Evolutionary conservation across 1,284 basidiomycete species (phyloP).

Genomic region (Pseudozyma thailandica): DNA sequence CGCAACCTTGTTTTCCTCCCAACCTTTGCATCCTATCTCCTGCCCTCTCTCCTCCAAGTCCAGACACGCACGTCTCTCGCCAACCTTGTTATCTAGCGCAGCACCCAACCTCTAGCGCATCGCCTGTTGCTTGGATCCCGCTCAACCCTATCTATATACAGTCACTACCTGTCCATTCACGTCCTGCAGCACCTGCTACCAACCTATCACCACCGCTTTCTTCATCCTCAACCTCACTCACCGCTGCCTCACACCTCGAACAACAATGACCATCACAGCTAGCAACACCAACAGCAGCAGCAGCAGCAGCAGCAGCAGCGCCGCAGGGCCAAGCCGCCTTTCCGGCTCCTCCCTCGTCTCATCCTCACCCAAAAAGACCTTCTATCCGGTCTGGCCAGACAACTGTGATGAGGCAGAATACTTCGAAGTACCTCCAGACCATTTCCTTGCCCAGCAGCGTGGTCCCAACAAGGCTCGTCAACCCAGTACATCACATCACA

Average conservation of each 20-base stretch:
- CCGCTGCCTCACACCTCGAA: background rate
- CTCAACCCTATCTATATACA: background rate
- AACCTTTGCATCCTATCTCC: no score
- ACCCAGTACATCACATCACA: constrained; percentile 10
- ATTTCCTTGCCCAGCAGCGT: constrained; percentile 57
- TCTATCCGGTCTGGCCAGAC: constrained; percentile 48
- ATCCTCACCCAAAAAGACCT: constrained; percentile 26
- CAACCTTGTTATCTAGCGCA: background rate
- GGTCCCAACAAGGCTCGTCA: constrained; percentile 28
- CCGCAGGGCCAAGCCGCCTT: constrained; percentile 32
- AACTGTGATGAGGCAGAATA: constrained; percentile 49
- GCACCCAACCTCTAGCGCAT: no score
- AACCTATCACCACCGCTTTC: background rate
- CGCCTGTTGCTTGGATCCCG: no score
- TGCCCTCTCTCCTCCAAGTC: no score
- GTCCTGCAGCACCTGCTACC: background rate
- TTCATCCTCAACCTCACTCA: background rate
- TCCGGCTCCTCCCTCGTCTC: constrained; percentile 8
- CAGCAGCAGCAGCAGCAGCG: constrained; percentile 3
- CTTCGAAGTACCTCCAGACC: constrained; percentile 56
- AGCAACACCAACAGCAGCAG: background rate
- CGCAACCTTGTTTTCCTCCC: no score
- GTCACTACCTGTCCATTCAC: no score
- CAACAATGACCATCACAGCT: constrained; percentile 11
- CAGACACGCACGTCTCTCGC: no score